A percentile compares a stretch with the other conserved stretches of the same genome.
Conservation (phyloP, 441 rosid species). For the Dalechampia spathulata region DNA sequence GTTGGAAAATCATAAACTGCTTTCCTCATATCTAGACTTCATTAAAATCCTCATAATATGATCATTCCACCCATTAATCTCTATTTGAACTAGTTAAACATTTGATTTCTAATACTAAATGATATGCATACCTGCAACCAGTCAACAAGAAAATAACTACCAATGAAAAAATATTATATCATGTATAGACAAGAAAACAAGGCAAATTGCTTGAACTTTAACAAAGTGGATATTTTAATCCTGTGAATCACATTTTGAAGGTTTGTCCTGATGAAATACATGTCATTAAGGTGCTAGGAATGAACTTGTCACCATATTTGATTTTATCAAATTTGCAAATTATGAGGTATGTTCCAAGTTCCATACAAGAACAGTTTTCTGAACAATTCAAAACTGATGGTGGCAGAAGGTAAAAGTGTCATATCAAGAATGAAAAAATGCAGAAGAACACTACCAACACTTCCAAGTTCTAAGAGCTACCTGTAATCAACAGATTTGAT, state of each 20-base stretch:
- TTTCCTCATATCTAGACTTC: background rate
- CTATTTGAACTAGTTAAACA: background rate
- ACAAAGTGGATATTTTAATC: background rate
- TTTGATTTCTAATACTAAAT: background rate
- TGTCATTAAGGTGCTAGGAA: background rate
- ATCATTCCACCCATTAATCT: background rate
- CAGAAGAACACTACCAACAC: background rate
- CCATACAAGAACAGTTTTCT: background rate
- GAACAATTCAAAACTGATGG: background rate
- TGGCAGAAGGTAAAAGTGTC: background rate
- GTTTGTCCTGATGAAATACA: background rate
- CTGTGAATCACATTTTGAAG: background rate
- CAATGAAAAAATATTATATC: background rate
- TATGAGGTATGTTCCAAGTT: background rate
- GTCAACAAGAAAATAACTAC: background rate
- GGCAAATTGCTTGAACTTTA: background rate
- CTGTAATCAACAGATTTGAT: constrained; percentile 96
- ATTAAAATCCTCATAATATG: background rate
- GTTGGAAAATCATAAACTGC: background rate
- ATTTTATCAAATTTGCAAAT: background rate
- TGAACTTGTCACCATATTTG: background rate
- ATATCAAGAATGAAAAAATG: constrained; percentile 4
- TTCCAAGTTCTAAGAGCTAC: constrained; percentile 32
- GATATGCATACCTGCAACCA: background rate
- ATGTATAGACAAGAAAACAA: background rate